Evolutionary conservation across 1,284 basidiomycete species (phyloP), one percentile per base, ranked within the genome.

Genomic region (Fomitopsis schrenkii): DNA sequence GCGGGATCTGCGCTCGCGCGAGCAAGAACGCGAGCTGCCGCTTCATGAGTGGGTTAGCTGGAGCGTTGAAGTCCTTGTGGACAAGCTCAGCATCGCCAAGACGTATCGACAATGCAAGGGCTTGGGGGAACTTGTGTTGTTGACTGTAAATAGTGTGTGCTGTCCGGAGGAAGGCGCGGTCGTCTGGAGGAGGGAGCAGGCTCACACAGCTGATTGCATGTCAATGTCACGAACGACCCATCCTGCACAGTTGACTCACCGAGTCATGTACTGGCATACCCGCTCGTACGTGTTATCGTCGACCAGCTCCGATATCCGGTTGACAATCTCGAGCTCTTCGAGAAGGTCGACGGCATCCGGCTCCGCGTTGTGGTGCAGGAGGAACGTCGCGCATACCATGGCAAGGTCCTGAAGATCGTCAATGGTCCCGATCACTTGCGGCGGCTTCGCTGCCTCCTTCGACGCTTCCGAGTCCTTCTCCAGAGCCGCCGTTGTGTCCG

Each of bases 211-310:
- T 94, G 64, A 40, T 3, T 2, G 35, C n/a, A 15, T 3, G 48
- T 50, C 3, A 48, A 15, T 7, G 28, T 8, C 9, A 6, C 30
- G 28, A 15, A 15, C 14, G 38, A 50, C 9, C 26, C 5, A 50
- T 42, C 26, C 9, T 59, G 53, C 33, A 54, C 30, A 26, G 42
- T 22, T 22, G n/a, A 79, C 88, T 69, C 71, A 94, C 92, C 90
- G 87, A 74, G 97, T 88, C 94, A 99, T 98, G 77, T 99, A 99
- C 62, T 93, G 88, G 71, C 97, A 98, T n/a, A 99, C 96, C 59
- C 97, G 88, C 57, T 83, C 83, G 72, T 87, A 99, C 0, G 94
- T 98, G 75, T 97, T 92, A 57, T 89, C 84, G 71, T 97, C 95
- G 28, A 97, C 89, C 62, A 95, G 78, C 22, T 85, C 79, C 7